A percentile compares a stretch with the other conserved stretches of the same genome.
phyloP scores from a whole-genome alignment of 2,329 filamentous ascomycete species.

The Cytospora piceicola region DNA sequence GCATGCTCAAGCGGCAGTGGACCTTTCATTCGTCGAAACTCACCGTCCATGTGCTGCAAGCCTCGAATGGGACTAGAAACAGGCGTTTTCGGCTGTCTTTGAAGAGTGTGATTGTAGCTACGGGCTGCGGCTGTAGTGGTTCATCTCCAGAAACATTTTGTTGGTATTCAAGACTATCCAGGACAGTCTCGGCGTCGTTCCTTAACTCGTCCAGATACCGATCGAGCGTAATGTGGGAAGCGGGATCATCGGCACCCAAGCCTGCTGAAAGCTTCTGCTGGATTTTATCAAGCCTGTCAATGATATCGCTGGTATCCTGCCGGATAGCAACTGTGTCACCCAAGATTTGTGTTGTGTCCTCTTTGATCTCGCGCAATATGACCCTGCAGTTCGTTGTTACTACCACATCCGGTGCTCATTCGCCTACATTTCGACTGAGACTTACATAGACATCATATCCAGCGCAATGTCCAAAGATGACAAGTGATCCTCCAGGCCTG shows the following conservation, averaged over 20 bases:
- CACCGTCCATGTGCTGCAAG: conserved; percentile 14
- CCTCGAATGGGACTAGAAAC: conserved; percentile 6
- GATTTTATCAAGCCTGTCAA: conserved; percentile 6
- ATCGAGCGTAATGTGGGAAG: background rate
- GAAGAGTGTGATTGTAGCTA: background rate
- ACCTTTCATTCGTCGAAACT: background rate
- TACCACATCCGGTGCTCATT: background rate
- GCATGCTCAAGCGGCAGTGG: background rate
- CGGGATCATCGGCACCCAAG: background rate
- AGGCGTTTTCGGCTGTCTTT: background rate
- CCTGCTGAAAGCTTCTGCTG: background rate
- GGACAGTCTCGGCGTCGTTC: conserved; percentile 14
- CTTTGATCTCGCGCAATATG: conserved; percentile 11
- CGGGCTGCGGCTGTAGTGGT: background rate
- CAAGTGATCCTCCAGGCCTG: background rate
- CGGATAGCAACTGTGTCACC: background rate
- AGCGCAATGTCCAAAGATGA: conserved; percentile 10
- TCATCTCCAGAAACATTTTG: background rate
- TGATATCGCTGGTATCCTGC: background rate
- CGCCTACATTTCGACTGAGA: background rate
- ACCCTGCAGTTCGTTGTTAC: background rate
- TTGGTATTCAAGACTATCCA: conserved; percentile 7
- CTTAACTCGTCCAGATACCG: conserved; percentile 6
- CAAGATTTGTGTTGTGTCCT: conserved; percentile 2
- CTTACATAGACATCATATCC: conserved; percentile 11